phyloP scores from a whole-genome alignment of 2,329 filamentous ascomycete genomes.

The Talaromyces atroroseus region DNA sequence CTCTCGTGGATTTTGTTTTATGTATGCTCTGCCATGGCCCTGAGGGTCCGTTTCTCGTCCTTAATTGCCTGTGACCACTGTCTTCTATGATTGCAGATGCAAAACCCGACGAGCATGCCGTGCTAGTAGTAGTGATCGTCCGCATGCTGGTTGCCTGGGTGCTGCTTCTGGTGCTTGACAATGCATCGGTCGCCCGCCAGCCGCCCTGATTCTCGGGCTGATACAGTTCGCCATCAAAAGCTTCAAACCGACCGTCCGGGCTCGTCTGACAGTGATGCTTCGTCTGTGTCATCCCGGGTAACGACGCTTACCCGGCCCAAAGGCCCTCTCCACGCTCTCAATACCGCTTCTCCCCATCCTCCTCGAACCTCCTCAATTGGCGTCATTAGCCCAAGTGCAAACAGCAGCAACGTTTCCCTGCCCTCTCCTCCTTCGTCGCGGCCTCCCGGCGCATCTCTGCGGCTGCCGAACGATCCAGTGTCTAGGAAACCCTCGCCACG shows the following conservation, averaged over 20 bases:
- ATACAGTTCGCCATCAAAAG: constrained; percentile 3
- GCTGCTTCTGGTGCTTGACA: constrained; percentile 4
- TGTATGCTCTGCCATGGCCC: neutral
- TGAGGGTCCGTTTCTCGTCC: neutral
- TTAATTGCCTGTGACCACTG: neutral
- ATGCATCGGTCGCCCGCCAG: constrained; percentile 12
- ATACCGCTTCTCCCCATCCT: constrained; percentile 23
- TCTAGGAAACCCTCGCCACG: constrained; percentile 33
- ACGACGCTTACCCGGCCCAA: constrained; percentile 40
- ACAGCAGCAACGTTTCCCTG: constrained; percentile 31
- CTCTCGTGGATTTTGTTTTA: neutral
- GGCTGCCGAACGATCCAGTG: constrained; percentile 8
- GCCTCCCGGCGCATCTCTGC: constrained; percentile 20
- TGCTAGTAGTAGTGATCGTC: constrained; percentile 2
- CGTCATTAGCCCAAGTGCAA: constrained; percentile 18
- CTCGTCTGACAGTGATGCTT: constrained; percentile 42
- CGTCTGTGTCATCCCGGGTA: constrained; percentile 39
- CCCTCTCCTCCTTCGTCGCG: constrained; percentile 34
- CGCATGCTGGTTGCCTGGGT: constrained; percentile 12
- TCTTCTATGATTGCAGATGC: neutral
- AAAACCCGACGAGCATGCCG: constrained; percentile 4
- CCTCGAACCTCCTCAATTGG: constrained; percentile 24
- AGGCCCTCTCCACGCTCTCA: constrained; percentile 30
- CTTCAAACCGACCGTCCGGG: constrained; percentile 25
- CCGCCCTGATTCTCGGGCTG: constrained; percentile 13